These are phyloP conservation scores for Rosa rugosa DNA, from an alignment of 306 rosid genomes.

Conservation along the genomic window DNA sequence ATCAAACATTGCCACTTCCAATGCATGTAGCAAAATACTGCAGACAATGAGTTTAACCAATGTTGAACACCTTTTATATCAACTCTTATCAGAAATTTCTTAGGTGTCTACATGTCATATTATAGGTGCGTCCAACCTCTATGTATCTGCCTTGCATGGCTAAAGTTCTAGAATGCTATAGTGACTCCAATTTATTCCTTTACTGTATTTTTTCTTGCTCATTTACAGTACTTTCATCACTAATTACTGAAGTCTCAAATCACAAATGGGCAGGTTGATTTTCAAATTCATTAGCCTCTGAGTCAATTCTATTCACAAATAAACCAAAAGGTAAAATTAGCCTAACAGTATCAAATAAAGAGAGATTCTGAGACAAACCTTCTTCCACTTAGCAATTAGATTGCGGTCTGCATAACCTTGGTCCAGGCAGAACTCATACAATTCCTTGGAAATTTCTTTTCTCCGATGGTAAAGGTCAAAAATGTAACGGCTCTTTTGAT, in stretches of 20 bases:
- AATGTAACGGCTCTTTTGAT: slow-evolving; percentile 55
- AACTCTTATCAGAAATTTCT: background rate
- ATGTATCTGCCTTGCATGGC: background rate
- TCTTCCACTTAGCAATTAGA: slow-evolving; percentile 54
- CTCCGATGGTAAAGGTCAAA: slow-evolving; percentile 51
- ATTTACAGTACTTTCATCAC: background rate
- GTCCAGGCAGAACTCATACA: slow-evolving; percentile 48
- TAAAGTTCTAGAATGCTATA: background rate
- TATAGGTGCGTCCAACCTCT: background rate
- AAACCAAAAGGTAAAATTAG: background rate
- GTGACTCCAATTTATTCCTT: background rate
- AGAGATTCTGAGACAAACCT: slow-evolving; percentile 30
- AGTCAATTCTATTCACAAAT: background rate
- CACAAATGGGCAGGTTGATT: background rate
- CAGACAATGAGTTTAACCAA: background rate
- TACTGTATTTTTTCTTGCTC: background rate
- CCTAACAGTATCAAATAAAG: background rate
- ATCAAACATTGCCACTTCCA: background rate
- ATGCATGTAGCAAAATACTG: background rate
- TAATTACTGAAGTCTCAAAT: background rate
- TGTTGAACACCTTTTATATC: background rate
- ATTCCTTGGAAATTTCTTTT: slow-evolving; percentile 50
- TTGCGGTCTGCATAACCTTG: slow-evolving; percentile 55
- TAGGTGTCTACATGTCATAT: background rate
- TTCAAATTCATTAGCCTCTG: background rate